Evolutionary conservation across 176 grass and related monocot genomes (phyloP).

Genomic region (Aechmea fasciata): DNA sequence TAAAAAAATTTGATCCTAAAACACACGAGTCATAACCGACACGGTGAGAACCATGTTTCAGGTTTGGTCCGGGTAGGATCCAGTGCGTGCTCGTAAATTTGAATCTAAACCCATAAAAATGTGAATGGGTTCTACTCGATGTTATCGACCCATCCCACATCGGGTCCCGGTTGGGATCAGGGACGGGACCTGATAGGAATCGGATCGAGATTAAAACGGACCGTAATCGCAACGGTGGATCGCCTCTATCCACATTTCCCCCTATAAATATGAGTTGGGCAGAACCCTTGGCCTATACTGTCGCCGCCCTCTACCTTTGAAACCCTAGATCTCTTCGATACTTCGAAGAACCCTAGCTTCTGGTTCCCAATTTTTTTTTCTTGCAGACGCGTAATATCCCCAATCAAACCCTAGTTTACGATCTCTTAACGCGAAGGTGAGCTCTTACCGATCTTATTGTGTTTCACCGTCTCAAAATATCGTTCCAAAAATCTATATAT

Average conservation of each 20-base stretch:
- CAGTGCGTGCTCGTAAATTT: too few species aligned
- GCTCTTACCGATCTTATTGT: background rate
- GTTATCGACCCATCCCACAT: too few species aligned
- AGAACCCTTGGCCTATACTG: background rate
- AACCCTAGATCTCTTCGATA: constrained; percentile 3
- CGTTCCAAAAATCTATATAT: constrained; percentile 9
- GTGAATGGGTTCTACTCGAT: too few species aligned
- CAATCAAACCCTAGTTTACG: background rate
- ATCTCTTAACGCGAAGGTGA: background rate
- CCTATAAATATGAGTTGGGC: background rate
- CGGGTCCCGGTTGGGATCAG: too few species aligned
- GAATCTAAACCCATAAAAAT: too few species aligned
- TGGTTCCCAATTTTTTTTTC: constrained; percentile 11
- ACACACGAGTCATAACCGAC: too few species aligned
- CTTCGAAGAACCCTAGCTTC: background rate
- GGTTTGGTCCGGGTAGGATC: too few species aligned
- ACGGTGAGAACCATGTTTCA: too few species aligned
- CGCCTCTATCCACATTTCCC: background rate
- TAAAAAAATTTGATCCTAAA: too few species aligned
- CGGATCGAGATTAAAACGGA: too few species aligned
- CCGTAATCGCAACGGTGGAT: background rate
- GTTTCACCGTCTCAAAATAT: background rate
- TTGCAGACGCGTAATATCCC: constrained; percentile 10
- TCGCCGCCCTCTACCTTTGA: background rate
- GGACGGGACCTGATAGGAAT: too few species aligned